phyloP scores from a whole-genome alignment of 2,329 filamentous ascomycete genomes.

The Fusarium austroafricanum region DNA sequence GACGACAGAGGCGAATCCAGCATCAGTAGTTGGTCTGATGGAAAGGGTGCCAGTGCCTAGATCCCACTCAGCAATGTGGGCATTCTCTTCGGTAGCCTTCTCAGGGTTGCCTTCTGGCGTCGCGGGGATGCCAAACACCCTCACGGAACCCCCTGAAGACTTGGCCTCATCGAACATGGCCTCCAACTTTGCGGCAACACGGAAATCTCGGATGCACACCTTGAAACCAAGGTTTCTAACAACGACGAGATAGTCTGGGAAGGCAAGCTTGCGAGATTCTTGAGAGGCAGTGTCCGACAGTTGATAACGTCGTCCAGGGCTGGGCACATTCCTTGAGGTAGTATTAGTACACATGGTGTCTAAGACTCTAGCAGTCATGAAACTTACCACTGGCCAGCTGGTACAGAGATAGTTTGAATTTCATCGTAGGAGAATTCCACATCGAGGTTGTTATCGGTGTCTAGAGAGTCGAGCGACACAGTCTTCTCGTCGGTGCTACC shows the following conservation, averaged over 20 bases:
- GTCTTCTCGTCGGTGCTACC: slow-evolving; percentile 10
- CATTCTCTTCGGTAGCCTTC: slow-evolving; percentile 30
- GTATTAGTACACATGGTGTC: background rate
- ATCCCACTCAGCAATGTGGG: slow-evolving; percentile 37
- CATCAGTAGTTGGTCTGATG: slow-evolving; percentile 24
- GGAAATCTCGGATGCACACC: slow-evolving; percentile 14
- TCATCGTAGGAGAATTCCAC: slow-evolving; percentile 38
- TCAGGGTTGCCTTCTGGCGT: slow-evolving; percentile 29
- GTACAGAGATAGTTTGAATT: slow-evolving; percentile 29
- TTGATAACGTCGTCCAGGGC: slow-evolving; percentile 30
- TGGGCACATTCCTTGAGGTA: slow-evolving; percentile 30
- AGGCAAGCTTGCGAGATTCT: slow-evolving; percentile 35
- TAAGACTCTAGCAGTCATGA: no score
- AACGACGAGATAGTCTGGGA: slow-evolving; percentile 32
- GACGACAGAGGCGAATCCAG: slow-evolving; percentile 35
- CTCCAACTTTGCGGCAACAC: slow-evolving; percentile 3
- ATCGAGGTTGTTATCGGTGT: slow-evolving; percentile 25
- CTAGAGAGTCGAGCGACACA: slow-evolving; percentile 15
- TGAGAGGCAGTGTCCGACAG: slow-evolving; percentile 19
- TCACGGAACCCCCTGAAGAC: slow-evolving; percentile 16
- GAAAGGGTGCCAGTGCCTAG: slow-evolving; percentile 7
- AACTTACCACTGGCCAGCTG: slow-evolving; percentile 26
- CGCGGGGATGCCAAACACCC: slow-evolving; percentile 34
- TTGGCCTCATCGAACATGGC: slow-evolving; percentile 26
- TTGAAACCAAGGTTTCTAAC: slow-evolving; percentile 37